These are phyloP conservation scores for Aspergillus homomorphus DNA, from an alignment of 495 filamentous ascomycete species.

Conservation along the genomic window DNA sequence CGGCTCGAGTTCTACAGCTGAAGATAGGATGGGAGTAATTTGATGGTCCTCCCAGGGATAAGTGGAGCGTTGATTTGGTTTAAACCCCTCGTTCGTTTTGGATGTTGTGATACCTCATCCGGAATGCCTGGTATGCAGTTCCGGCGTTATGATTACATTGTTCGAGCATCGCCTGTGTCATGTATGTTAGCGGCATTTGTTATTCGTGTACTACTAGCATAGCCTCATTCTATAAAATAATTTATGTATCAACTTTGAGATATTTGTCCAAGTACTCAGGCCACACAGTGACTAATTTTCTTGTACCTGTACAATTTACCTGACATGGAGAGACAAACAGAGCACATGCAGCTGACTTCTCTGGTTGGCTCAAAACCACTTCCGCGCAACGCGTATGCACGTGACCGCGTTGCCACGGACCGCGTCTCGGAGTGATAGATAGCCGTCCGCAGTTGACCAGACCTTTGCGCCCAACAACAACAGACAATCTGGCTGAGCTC, in stretches of 20 bases:
- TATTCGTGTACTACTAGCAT: constrained; percentile 31
- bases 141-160: constrained; percentile 24
- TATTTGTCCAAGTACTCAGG: background rate
- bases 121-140: constrained; percentile 21
- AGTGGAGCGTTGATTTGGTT: constrained; percentile 11
- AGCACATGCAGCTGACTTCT: background rate
- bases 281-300: background rate
- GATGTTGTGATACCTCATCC: constrained; percentile 26
- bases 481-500: constrained; percentile 2
- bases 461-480: constrained; percentile 13
- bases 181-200: constrained; percentile 25
- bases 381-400: constrained; percentile 38
- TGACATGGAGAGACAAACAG: no score
- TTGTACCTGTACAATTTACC: background rate
- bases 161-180: constrained; percentile 9
- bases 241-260: background rate
- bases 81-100: constrained; percentile 19
- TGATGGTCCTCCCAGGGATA: constrained; percentile 10
- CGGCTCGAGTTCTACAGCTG: constrained; percentile 32
- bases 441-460: constrained; percentile 7
- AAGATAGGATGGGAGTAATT: constrained; percentile 28
- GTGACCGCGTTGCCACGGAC: constrained; percentile 32
- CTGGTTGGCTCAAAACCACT: constrained; percentile 23
- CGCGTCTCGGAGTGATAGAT: constrained; percentile 26
- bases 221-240: background rate